Conservation (phyloP, 192 early-diverging fungal genomes). For the Backusella psychrophila region DNA sequence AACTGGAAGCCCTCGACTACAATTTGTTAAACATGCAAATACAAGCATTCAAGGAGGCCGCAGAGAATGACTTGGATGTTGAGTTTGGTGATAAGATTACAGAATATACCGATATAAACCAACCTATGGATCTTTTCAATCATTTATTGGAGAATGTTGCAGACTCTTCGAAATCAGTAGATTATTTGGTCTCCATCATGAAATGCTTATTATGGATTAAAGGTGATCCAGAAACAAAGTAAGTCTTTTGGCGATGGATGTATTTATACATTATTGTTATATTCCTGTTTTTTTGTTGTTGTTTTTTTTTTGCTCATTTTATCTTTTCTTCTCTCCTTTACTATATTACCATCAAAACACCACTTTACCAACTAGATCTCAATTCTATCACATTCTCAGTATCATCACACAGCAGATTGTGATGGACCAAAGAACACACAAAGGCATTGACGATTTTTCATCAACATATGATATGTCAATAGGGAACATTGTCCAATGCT, state of each 20-base stretch:
- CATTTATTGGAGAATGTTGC: constrained; percentile 61
- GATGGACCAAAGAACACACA: constrained; percentile 62
- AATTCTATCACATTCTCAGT: constrained; percentile 75
- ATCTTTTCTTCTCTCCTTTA: background rate
- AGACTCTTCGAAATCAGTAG: constrained; percentile 56
- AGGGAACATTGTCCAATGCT: constrained; percentile 65
- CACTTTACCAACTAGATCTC: constrained; percentile 39
- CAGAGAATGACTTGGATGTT: constrained; percentile 30
- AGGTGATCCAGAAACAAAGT: constrained; percentile 67
- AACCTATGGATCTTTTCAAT: constrained; percentile 67
- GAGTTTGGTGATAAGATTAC: constrained; percentile 48
- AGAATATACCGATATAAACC: constrained; percentile 59
- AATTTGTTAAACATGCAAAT: constrained; percentile 35
- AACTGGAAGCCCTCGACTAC: constrained; percentile 49
- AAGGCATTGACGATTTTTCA: constrained; percentile 50
- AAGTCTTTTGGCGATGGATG: background rate
- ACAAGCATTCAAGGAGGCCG: constrained; percentile 15
- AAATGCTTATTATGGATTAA: constrained; percentile 70
- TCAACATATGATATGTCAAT: constrained; percentile 65
- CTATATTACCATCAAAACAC: background rate
- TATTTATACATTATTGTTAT: background rate
- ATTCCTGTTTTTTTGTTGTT: background rate
- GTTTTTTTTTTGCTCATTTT: background rate
- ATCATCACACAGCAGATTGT: constrained; percentile 75
- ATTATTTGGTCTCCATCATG: constrained; percentile 64